Percentiles rank a stretch among this genome's conserved stretches.
These are phyloP conservation scores for Ustilago shanxiensis DNA, from an alignment of 1,284 basidiomycete species.

Conservation along the genomic window DNA sequence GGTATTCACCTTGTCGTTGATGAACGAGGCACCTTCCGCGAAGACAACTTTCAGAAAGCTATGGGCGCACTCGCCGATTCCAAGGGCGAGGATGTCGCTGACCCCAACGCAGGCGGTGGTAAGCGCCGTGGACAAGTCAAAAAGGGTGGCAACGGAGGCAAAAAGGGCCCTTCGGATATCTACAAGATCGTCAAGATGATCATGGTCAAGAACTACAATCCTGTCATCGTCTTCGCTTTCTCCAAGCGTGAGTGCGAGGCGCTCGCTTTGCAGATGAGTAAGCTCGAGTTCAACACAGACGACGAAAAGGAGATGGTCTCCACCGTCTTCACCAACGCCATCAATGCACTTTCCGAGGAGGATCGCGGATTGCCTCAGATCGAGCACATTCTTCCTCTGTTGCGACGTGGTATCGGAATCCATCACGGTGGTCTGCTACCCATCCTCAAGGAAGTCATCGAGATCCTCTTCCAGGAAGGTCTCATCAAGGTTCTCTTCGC, in stretches of 20 bases:
- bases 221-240: constrained; percentile 98
- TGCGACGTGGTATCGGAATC: constrained; percentile 96
- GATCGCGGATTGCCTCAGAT: constrained; percentile 95
- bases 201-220: constrained; percentile 97
- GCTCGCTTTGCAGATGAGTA: constrained; percentile 89
- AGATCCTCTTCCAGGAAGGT: constrained; percentile 99
- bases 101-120: constrained; percentile 77
- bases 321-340: constrained; percentile 94
- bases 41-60: constrained; percentile 97
- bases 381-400: constrained; percentile 88
- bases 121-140: constrained; percentile 80
- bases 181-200: constrained; percentile 99
- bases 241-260: constrained; percentile 98
- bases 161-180: constrained; percentile 97
- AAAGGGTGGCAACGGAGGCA: constrained; percentile 91
- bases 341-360: constrained; percentile 86
- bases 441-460: constrained; percentile 98
- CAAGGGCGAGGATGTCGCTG: constrained; percentile 91
- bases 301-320: constrained; percentile 91
- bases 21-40: constrained; percentile 94
- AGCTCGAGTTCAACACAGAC: constrained; percentile 94
- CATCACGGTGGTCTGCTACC: constrained; percentile 98
- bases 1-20: constrained; percentile 98
- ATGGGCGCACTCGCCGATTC: constrained; percentile 89
- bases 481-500: constrained; percentile 98